Conservation (phyloP, 208 protist genomes). For the Herpetomonas muscarum region DNA sequence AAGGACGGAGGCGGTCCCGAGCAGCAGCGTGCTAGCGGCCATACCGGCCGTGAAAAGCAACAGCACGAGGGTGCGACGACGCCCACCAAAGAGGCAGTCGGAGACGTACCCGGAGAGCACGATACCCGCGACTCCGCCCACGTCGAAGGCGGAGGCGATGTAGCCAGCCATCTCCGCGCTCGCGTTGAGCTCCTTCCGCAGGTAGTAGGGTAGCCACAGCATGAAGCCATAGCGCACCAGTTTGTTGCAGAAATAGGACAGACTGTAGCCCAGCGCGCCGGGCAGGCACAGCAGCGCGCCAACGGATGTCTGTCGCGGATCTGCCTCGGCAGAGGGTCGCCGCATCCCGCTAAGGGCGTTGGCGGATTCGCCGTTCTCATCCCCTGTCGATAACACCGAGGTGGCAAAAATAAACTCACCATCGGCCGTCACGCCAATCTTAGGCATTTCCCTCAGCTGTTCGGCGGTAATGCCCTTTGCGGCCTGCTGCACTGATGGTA, state of each 20-base stretch:
- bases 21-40: background rate
- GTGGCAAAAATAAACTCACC: slow-evolving; percentile 3
- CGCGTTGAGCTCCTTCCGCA: slow-evolving; percentile 24
- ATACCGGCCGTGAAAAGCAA: slow-evolving; percentile 19
- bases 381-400: too few relatives aligned
- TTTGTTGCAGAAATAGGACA: slow-evolving; percentile 35
- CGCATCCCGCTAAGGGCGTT: too few relatives aligned
- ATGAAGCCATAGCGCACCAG: slow-evolving; percentile 43
- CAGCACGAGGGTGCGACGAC: slow-evolving; percentile 17
- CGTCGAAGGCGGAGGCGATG: slow-evolving; percentile 31
- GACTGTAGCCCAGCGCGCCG: slow-evolving; percentile 12
- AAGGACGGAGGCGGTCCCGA: slow-evolving; percentile 2
- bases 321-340: background rate
- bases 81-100: slow-evolving; percentile 21
- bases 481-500: slow-evolving; percentile 17
- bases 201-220: slow-evolving; percentile 50
- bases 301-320: background rate
- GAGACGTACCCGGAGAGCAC: slow-evolving; percentile 25
- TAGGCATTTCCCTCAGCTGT: background rate
- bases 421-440: slow-evolving; percentile 4
- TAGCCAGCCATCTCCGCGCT: slow-evolving; percentile 19
- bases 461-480: background rate
- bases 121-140: slow-evolving; percentile 30
- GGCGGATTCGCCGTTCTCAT: too few relatives aligned
- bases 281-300: slow-evolving; percentile 13